phyloP scores from a whole-genome alignment of 306 rosid species.

The Quercus berberidifolia region DNA sequence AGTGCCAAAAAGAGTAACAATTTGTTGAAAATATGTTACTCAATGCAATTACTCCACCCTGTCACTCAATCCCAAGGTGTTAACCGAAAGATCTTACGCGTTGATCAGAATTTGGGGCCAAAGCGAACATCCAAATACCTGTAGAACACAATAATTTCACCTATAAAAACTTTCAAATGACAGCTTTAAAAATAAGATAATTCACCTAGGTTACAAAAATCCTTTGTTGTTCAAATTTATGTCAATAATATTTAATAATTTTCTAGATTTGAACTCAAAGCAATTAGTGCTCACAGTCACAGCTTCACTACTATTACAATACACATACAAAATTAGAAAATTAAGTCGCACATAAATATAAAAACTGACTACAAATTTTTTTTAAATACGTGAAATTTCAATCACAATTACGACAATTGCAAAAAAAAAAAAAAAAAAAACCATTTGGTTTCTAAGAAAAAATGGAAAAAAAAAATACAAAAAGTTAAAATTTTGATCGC shows the following conservation, averaged over 20 bases:
- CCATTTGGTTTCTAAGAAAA: neutral
- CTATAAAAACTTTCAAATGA: neutral
- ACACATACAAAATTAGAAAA: neutral
- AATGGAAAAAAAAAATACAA: neutral
- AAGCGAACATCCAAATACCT: slow-evolving; percentile 20
- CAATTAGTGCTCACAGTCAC: too few species aligned
- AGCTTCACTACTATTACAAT: too few species aligned
- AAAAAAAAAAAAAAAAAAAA: neutral
- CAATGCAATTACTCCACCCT: slow-evolving; percentile 24
- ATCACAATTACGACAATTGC: neutral
- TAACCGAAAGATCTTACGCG: slow-evolving; percentile 5
- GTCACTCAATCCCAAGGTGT: neutral
- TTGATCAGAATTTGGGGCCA: neutral
- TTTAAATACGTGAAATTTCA: neutral
- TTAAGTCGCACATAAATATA: neutral
- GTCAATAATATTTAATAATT: neutral
- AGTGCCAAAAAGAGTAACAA: slow-evolving; percentile 2
- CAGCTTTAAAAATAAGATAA: neutral
- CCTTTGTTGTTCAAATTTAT: neutral
- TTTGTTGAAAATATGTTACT: slow-evolving; percentile 6
- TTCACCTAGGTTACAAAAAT: neutral
- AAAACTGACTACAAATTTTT: neutral
- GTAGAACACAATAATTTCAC: slow-evolving; percentile 10
- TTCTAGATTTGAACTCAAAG: too few species aligned
- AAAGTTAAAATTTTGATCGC: neutral